phyloP scores from a whole-genome alignment of 768 basidiomycete genomes.

The Mycena polygramma region DNA sequence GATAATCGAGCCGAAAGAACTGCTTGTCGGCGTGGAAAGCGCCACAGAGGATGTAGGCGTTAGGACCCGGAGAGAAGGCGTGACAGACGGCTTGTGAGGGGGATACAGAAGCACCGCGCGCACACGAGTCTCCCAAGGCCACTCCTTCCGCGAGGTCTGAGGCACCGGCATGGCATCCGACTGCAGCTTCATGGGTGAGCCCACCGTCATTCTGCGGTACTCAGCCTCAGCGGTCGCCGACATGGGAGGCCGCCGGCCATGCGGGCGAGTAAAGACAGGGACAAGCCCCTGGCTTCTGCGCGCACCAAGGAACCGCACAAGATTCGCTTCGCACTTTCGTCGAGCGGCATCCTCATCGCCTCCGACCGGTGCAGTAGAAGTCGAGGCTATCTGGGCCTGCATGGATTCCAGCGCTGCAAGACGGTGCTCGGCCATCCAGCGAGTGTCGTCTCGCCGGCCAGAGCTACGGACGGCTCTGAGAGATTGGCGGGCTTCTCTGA shows the following conservation, averaged over 20 bases:
- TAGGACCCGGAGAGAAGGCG: slow-evolving; percentile 12
- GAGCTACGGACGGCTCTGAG: slow-evolving; percentile 9
- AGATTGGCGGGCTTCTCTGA: slow-evolving; percentile 17
- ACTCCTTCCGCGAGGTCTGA: slow-evolving; percentile 21
- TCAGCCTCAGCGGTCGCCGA: background rate
- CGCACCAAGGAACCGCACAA: slow-evolving; percentile 29
- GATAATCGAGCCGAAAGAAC: slow-evolving; percentile 14
- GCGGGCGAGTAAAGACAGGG: slow-evolving; percentile 32
- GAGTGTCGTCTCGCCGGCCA: slow-evolving; percentile 20
- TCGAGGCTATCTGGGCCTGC: slow-evolving; percentile 10
- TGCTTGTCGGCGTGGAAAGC: slow-evolving; percentile 33
- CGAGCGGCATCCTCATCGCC: slow-evolving; percentile 3
- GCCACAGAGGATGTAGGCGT: slow-evolving; percentile 19
- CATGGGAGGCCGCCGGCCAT: slow-evolving; percentile 5
- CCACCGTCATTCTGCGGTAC: slow-evolving; percentile 17
- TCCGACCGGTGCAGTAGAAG: background rate
- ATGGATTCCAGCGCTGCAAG: slow-evolving; percentile 26
- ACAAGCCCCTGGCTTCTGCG: slow-evolving; percentile 18
- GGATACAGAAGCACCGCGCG: slow-evolving; percentile 33
- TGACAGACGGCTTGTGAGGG: slow-evolving; percentile 1
- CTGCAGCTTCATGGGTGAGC: slow-evolving; percentile 35
- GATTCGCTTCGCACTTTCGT: slow-evolving; percentile 25
- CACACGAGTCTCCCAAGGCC: slow-evolving; percentile 38
- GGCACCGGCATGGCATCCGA: slow-evolving; percentile 6
- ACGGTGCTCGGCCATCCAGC: slow-evolving; percentile 37